phyloP scores from a whole-genome alignment of 1,284 basidiomycete genomes.

The Ganoderma resinaceum region DNA sequence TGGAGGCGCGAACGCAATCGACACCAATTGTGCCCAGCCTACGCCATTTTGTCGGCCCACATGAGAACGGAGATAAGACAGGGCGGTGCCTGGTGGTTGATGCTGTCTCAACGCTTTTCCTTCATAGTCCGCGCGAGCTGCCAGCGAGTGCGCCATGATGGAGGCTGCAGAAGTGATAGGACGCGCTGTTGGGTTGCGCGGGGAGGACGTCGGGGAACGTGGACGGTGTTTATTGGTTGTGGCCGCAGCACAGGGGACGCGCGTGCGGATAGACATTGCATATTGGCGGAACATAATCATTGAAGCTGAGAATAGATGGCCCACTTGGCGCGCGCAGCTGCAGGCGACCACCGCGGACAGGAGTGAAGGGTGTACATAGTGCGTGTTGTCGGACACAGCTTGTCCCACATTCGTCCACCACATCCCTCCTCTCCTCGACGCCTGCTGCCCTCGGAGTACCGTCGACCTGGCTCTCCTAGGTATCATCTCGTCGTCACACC shows the following conservation, averaged over 20 bases:
- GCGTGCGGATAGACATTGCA: neutral
- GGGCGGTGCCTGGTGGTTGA: slow-evolving; percentile 25
- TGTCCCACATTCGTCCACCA: neutral
- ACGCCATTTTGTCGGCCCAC: neutral
- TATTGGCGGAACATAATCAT: neutral
- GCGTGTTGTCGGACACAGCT: neutral
- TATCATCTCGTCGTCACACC: neutral
- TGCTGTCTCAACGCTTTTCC: slow-evolving; percentile 21
- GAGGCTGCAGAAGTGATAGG: neutral
- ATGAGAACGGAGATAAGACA: slow-evolving; percentile 31
- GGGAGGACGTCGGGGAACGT: neutral
- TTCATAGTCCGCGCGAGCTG: slow-evolving; percentile 11
- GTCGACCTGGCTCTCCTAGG: neutral
- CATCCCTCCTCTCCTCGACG: slow-evolving; percentile 12
- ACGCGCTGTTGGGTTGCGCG: neutral
- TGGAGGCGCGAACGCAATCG: neutral
- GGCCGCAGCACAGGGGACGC: neutral
- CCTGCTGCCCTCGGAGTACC: slow-evolving; percentile 12
- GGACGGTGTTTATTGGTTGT: neutral
- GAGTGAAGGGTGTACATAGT: neutral
- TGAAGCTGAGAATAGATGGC: neutral
- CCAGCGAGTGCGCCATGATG: neutral
- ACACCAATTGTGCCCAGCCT: neutral
- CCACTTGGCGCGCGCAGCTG: neutral
- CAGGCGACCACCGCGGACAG: neutral